A percentile compares a stretch with the other conserved stretches of the same genome.
Conservation (phyloP, 768 basidiomycete genomes). For the Podaxis carcinomalis region DNA sequence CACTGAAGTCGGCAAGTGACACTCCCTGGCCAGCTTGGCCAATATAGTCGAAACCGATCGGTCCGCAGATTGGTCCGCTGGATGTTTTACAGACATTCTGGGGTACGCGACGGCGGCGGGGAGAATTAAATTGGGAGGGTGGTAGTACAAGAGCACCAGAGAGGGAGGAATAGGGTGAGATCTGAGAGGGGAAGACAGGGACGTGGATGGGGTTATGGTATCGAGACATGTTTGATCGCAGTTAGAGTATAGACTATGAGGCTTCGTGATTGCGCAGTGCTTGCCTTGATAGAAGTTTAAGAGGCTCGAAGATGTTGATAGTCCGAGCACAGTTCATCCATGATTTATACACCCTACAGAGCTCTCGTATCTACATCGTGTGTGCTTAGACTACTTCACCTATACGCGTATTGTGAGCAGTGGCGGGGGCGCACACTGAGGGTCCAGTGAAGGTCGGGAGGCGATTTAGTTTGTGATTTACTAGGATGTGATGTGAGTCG, state of each 20-base stretch:
- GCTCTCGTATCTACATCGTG: neutral
- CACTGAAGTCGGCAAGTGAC: slow-evolving; percentile 9
- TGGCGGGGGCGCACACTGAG: neutral
- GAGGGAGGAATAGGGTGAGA: slow-evolving; percentile 8
- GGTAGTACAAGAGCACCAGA: slow-evolving; percentile 4
- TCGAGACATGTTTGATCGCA: slow-evolving; percentile 2
- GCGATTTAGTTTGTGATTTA: neutral
- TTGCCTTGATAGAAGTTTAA: neutral
- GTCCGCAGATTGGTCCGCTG: neutral
- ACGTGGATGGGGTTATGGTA: slow-evolving; percentile 11
- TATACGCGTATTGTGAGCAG: neutral
- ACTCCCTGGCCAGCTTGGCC: slow-evolving; percentile 11
- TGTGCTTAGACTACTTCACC: neutral
- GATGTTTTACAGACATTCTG: slow-evolving; percentile 2
- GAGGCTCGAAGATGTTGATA: neutral
- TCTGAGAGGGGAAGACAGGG: slow-evolving; percentile 12
- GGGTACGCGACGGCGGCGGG: slow-evolving; percentile 9
- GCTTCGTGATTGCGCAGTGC: neutral
- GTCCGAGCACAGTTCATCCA: neutral
- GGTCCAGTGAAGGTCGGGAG: neutral
- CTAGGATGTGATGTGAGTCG: slow-evolving; percentile 4
- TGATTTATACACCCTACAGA: neutral
- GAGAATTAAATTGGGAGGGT: neutral
- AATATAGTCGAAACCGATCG: slow-evolving; percentile 9
- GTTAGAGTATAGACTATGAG: slow-evolving; percentile 7